Evolutionary conservation across 352 stramenopile genomes (phyloP).

Genomic region (Phytophthora pseudosyringae): DNA sequence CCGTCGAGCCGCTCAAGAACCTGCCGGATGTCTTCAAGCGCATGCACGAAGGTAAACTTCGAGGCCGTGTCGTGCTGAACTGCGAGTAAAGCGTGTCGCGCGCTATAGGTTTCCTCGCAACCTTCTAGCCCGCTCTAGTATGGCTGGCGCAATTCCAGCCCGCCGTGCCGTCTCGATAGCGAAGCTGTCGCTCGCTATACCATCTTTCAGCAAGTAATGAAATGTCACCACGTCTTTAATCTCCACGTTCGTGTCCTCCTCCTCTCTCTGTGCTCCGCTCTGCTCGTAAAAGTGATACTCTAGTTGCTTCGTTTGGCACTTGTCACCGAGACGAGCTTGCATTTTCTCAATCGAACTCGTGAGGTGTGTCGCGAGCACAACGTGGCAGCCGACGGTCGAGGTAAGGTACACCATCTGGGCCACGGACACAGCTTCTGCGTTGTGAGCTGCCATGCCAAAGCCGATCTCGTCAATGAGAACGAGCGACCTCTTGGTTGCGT

Average conservation of each 20-base stretch:
- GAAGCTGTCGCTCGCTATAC: slow-evolving; percentile 41
- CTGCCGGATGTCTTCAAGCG: slow-evolving; percentile 52
- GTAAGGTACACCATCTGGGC: slow-evolving; percentile 40
- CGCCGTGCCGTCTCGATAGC: slow-evolving; percentile 35
- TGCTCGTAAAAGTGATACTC: slow-evolving; percentile 28
- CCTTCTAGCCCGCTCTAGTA: slow-evolving; percentile 24
- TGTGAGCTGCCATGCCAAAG: slow-evolving; percentile 38
- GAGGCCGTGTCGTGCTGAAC: slow-evolving; percentile 47
- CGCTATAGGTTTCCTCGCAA: slow-evolving; percentile 10
- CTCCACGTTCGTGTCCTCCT: neutral
- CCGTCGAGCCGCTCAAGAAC: slow-evolving; percentile 45
- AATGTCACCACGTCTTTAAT: slow-evolving; percentile 23
- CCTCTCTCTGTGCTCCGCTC: neutral
- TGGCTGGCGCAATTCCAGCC: slow-evolving; percentile 26
- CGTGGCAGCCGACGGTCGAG: slow-evolving; percentile 32
- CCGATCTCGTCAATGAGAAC: slow-evolving; percentile 59
- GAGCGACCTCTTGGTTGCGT: slow-evolving; percentile 38
- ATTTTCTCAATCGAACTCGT: slow-evolving; percentile 32
- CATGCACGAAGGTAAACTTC: slow-evolving; percentile 44
- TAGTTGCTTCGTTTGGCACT: slow-evolving; percentile 36
- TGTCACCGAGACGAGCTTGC: slow-evolving; percentile 12
- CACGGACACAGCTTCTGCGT: slow-evolving; percentile 35
- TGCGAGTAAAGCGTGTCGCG: slow-evolving; percentile 39
- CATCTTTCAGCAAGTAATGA: slow-evolving; percentile 40
- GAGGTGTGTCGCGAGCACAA: slow-evolving; percentile 51